Evolutionary conservation across 2,329 filamentous ascomycete genomes (phyloP), one percentile per base, ranked within the genome.

Genomic region (Pseudogymnoascus sp.): DNA sequence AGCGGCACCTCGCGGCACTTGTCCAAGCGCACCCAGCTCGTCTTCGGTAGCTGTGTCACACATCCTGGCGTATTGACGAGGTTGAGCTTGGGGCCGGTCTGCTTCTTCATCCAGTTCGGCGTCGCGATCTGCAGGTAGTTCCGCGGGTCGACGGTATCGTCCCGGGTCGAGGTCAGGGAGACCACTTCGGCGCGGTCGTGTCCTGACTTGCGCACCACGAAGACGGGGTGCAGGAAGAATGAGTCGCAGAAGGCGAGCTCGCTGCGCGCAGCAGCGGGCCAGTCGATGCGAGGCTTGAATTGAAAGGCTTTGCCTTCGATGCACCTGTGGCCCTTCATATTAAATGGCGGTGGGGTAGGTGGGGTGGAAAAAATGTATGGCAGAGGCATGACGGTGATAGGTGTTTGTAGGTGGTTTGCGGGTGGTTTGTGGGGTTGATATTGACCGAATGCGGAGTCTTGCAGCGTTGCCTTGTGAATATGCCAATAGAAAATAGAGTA

Each of bases 71-170:
- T 52, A 13, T 52, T 52, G 45, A 52, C 45, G n/a, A 33, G 45
- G 26, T 52, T 52, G 45, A 52, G 45, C 15, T 52, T 52, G 45
- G 45, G 45, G 9, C 45, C 45, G 1, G 45, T 52, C 26, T 52
- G 45, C 26, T 52, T 52, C 26, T 52, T 52, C 45, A 52, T 52
- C 45, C 45, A 30, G 45, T 52, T 52, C 45, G 45, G 45, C 45
- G 45, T 52, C 45, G 45, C 45, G 45, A 52, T 52, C 45, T 52
- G 45, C 2, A 52, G 45, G 26, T 52, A 52, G 45, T 52, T 52
- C 15, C 45, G 45, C 45, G 45, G 45, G 26, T 52, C 45, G 8
- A 52, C 45, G 26, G 23, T 1, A 33, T 52, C 45, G 26, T 52
- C 21, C 45, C 45, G 45, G 26, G 26, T 52, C 26, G 26, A 52